These are phyloP conservation scores for Skeletonema grethae DNA, from an alignment of 108 stramenopile species.

Conservation along the genomic window DNA sequence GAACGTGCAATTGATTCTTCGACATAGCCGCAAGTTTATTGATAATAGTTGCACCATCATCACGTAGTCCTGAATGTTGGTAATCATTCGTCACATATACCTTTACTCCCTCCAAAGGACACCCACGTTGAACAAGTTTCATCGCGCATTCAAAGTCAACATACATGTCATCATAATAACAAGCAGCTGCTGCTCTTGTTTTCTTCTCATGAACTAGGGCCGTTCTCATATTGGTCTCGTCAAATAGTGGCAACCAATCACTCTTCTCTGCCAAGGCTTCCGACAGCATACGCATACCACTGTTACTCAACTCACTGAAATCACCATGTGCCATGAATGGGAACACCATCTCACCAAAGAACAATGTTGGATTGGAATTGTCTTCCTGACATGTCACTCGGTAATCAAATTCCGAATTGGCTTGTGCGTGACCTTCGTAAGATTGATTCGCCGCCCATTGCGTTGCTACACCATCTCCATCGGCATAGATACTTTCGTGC, in stretches of 20 bases:
- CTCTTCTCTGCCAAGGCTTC: constrained; percentile 69
- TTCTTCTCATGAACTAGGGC: constrained; percentile 31
- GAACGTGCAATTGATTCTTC: constrained; percentile 63
- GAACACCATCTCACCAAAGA: constrained; percentile 95
- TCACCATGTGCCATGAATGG: constrained; percentile 92
- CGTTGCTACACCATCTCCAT: constrained; percentile 63
- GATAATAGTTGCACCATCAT: constrained; percentile 85
- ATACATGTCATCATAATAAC: constrained; percentile 94
- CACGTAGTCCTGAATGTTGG: constrained; percentile 92
- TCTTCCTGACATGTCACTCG: constrained; percentile 40
- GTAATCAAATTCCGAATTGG: constrained; percentile 61
- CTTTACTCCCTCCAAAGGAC: constrained; percentile 73
- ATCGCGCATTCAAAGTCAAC: constrained; percentile 86
- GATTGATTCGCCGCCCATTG: constrained; percentile 83
- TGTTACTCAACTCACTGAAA: constrained; percentile 69
- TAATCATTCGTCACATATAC: constrained; percentile 92
- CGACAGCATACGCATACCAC: constrained; percentile 69
- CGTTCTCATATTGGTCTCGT: constrained; percentile 60
- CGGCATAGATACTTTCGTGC: constrained; percentile 92
- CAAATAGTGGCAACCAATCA: constrained; percentile 85
- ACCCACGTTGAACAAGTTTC: constrained; percentile 60
- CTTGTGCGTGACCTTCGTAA: constrained; percentile 41
- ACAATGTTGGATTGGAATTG: constrained; percentile 53
- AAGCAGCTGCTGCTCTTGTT: constrained; percentile 76
- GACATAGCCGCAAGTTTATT: constrained; percentile 87